Conservation (phyloP, 2,329 filamentous ascomycete genomes). For the Aphanocladium album region DNA sequence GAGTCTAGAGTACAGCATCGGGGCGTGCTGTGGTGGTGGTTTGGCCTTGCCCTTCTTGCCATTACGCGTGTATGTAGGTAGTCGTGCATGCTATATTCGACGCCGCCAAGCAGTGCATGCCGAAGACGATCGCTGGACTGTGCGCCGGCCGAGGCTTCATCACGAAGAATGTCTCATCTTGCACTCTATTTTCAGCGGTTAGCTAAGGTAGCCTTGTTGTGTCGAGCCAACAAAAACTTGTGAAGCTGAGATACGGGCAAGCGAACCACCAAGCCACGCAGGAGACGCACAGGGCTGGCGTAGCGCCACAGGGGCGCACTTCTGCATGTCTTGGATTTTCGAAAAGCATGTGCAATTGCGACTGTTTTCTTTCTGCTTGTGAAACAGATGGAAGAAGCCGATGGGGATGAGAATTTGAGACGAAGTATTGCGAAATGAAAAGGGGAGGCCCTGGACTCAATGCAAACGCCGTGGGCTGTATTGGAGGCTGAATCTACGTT, state of each 20-base stretch:
- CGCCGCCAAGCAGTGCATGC: background rate
- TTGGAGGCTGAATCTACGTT: too few species aligned
- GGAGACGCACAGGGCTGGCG: background rate
- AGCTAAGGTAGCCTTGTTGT: background rate
- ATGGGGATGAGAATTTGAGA: background rate
- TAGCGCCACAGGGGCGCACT: constrained; percentile 5
- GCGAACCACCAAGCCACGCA: background rate
- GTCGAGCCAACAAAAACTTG: background rate
- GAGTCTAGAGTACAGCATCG: background rate
- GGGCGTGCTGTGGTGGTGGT: background rate
- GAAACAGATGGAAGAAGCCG: background rate
- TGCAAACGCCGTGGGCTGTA: background rate
- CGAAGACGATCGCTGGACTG: background rate
- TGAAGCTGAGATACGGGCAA: background rate
- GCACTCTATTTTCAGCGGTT: background rate
- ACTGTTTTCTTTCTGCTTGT: background rate
- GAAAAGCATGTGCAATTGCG: background rate
- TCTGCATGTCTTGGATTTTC: background rate
- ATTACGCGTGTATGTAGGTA: background rate
- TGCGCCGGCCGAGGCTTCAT: background rate
- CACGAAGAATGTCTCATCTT: background rate
- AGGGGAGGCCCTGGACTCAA: too few species aligned
- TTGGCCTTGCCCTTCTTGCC: background rate
- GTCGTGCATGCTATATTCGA: background rate
- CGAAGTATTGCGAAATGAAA: background rate